Conservation (phyloP, 805 yeast species). For the Saccharomycopsis schoenii region DNA sequence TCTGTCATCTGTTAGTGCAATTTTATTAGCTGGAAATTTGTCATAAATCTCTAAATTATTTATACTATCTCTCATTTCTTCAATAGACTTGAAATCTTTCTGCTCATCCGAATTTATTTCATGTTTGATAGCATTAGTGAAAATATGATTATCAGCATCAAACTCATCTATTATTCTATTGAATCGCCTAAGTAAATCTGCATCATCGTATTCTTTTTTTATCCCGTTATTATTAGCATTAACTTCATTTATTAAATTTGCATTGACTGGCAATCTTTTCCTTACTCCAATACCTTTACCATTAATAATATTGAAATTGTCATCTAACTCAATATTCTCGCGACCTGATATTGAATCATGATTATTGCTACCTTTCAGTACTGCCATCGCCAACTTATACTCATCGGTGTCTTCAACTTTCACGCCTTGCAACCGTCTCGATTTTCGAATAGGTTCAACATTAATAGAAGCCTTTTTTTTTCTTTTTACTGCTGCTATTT, state of each 20-base stretch:
- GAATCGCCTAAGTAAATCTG: conserved; percentile 26
- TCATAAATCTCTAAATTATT: conserved; percentile 38
- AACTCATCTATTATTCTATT: conserved; percentile 39
- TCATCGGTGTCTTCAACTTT: conserved; percentile 41
- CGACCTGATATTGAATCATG: conserved; percentile 40
- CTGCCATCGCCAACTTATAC: conserved; percentile 23
- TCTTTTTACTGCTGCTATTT: conserved; percentile 22
- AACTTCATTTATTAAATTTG: conserved; percentile 50
- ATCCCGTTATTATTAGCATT: conserved; percentile 12
- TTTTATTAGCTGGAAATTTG: conserved; percentile 55
- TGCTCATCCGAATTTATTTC: conserved; percentile 29
- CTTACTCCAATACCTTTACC: conserved; percentile 23
- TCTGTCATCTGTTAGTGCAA: conserved; percentile 59
- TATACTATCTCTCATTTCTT: conserved; percentile 44
- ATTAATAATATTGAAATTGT: conserved; percentile 23
- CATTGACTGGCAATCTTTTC: conserved; percentile 56
- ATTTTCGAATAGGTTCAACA: conserved; percentile 55
- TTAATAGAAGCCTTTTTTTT: conserved; percentile 17
- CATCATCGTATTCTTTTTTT: conserved; percentile 27
- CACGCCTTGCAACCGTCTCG: conserved; percentile 70
- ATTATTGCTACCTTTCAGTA: conserved; percentile 62
- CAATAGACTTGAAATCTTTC: conserved; percentile 31
- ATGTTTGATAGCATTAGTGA: not conserved
- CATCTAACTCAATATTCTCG: conserved; percentile 32
- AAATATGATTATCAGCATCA: not conserved